Evolutionary conservation across 2,329 filamentous ascomycete species (phyloP), one percentile per base, ranked within the genome.

Genomic region (Colletotrichum sp.): DNA sequence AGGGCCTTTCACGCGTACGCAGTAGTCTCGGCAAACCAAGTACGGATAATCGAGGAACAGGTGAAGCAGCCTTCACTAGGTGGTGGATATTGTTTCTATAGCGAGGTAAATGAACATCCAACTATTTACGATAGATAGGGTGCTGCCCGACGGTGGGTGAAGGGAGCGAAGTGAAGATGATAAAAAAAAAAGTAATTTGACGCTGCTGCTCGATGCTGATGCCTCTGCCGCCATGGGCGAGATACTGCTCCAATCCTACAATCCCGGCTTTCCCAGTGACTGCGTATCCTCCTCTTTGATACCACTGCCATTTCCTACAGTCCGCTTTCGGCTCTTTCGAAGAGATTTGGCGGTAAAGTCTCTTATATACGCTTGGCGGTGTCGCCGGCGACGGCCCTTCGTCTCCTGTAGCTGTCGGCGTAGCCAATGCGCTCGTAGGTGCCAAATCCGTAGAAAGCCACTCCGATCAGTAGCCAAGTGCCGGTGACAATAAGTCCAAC

Each of bases 351-450:
- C 36, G 24, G 36, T 2, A 0, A 28, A 28, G 1, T 28, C 8
- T 21, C 9, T 77, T 66, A 78, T 58, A 78, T 77, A 9, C 68
- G 77, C 68, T 76, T 76, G 30, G 66, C 68, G n/a, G 71, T 75
- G 72, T 88, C 89, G 70, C 79, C 78, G 1, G 80, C 86, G 66
- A 85, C 83, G 18, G 87, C 88, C 62, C 88, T 83, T 70, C 90
- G 86, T 78, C 88, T 86, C 80, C 88, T 85, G 83, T 93, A 94
- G 78, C 90, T 88, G 65, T 94, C 91, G 48, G 92, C 88, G 84
- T 93, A 94, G 81, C 90, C 88, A 73, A 94, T 91, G 70, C 94
- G 89, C 81, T 93, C 89, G 74, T 91, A 88, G 6, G 93, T 95
- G 71, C 94, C 94, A 72, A 89, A 89, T 5, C 89, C 93, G 76